Evolutionary conservation across 1,284 basidiomycete species (phyloP).

Genomic region (Naganishia cerealis): DNA sequence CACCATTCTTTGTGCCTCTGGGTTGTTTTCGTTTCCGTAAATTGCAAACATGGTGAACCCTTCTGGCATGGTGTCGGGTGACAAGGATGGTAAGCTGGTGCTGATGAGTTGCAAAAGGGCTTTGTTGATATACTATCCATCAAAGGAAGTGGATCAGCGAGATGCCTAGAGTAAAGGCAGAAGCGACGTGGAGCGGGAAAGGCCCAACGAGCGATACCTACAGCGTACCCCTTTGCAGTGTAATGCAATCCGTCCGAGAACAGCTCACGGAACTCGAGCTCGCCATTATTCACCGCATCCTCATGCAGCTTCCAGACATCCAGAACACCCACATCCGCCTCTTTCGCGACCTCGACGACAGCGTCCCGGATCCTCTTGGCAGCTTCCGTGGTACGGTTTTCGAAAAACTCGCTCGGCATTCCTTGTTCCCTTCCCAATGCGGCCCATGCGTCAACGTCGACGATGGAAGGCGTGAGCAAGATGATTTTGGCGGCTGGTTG

Average conservation of each 20-base stretch:
- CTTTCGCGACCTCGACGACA: conserved; percentile 1
- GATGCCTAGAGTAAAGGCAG: too few relatives aligned
- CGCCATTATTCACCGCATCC: conserved; percentile 19
- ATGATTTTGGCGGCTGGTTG: conserved; percentile 20
- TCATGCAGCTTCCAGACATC: conserved; percentile 27
- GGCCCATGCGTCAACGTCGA: conserved; percentile 20
- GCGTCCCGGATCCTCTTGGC: conserved; percentile 17
- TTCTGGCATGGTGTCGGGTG: conserved; percentile 17
- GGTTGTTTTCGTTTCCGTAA: conserved; percentile 22
- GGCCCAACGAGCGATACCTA: conserved; percentile 7
- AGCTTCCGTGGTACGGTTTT: conserved; percentile 15
- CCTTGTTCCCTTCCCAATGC: background rate
- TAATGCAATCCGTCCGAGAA: conserved; percentile 31
- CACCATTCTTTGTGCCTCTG: conserved; percentile 15
- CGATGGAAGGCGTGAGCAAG: conserved; percentile 28
- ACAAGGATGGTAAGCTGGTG: background rate
- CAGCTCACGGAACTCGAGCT: conserved; percentile 11
- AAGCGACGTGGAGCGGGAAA: background rate
- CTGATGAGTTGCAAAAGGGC: conserved; percentile 8
- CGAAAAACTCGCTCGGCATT: background rate
- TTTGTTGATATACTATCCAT: conserved; percentile 17
- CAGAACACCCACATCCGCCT: conserved; percentile 16
- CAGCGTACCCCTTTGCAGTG: conserved; percentile 21
- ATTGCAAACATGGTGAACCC: conserved; percentile 18
- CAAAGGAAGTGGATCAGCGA: background rate